These are phyloP conservation scores for cucumber (Cucumis sativus) DNA, from an alignment of 306 rosid species.

Conservation along the genomic window Cucumber_9930_V3 NC_026655.2:5771001-5771500, in stretches of 20 bases:
- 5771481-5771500: too few species aligned
- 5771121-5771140: not conserved
- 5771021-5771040: not conserved
- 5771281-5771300: not conserved
- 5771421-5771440: too few species aligned
- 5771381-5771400: too few species aligned
- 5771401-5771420: too few species aligned
- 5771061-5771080: not conserved
- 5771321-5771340: not conserved
- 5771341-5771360: not conserved
- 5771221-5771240: not conserved
- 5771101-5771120: not conserved
- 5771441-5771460: too few species aligned
- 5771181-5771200: constrained; percentile 1
- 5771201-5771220: not conserved
- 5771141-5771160: not conserved
- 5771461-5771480: too few species aligned
- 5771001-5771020: not conserved
- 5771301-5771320: not conserved
- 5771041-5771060: constrained; percentile 2
- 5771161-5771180: not conserved
- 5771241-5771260: not conserved
- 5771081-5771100: not conserved
- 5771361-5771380: too few species aligned
- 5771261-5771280: not conserved